Evolutionary conservation across 1,284 basidiomycete genomes (phyloP), one percentile per base, ranked within the genome.

Genomic region (Leccinum colubrinum): DNA sequence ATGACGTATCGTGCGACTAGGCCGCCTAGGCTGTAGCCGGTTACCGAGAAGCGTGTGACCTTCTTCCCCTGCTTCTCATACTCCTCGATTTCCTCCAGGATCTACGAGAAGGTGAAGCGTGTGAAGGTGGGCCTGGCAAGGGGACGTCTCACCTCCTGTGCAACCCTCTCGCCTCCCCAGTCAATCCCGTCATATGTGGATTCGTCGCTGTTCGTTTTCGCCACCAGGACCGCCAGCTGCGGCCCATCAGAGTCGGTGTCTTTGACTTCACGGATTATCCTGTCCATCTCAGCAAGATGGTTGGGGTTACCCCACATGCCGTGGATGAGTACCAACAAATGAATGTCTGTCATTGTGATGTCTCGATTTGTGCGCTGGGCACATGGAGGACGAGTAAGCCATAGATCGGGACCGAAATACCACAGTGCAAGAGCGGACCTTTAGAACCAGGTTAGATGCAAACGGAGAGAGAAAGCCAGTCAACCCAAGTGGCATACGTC

Each of bases 21-120:
- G 1, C 93, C 94, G 3, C 93, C 94, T 4, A 95, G 79, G 63
- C 86, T 90, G 73, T 95, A 95, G 12, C 92, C 92, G 2, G 86
- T 86, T 15, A 90, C 79, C 3, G 90, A 92, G 68, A 93, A 87
- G 27, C 81, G 79, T 54, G 81, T 83, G 3, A 94, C 87, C 30
- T 72, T 81, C 65, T 78, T 80, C 5, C 83, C 83, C 17, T 82
- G 77, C n/a, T 73, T 66, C 62, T 84, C 79, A 12, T 92, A 75
- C 53, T 79, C 75, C 61, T 80, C 72, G 8, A 88, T 77, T 68
- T 84, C 81, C 4, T 81, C 79, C 20, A 77, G 58, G 15, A 90
- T 79, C 88, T 88, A 59, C 39, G 52, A 43, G 4, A 9, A 30
- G 30, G 43, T 73, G 22, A 71, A 7, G 8, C 15, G 6, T 6